phyloP scores from a whole-genome alignment of 1,284 basidiomycete species.

The Hemileia vastatrix region DNA sequence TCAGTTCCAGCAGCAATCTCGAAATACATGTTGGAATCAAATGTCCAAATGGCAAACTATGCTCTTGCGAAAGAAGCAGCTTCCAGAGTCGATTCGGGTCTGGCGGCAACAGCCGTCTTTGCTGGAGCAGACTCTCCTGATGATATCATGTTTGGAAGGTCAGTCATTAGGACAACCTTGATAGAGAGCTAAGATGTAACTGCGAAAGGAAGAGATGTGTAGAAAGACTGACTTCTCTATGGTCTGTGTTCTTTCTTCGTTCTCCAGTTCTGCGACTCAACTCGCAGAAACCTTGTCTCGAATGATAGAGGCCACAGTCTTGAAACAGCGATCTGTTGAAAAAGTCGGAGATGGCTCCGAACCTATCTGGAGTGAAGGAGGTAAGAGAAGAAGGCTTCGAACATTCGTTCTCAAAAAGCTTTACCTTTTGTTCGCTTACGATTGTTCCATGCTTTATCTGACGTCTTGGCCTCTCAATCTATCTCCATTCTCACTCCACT shows the following conservation, averaged over 20 bases:
- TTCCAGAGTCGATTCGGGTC: constrained; percentile 51
- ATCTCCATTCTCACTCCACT: too few species aligned
- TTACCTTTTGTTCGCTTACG: not conserved
- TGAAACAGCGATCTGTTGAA: not conserved
- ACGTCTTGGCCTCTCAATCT: too few species aligned
- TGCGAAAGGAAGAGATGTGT: not conserved
- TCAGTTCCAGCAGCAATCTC: constrained; percentile 54
- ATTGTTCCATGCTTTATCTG: constrained; percentile 11
- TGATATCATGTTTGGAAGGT: constrained; percentile 59
- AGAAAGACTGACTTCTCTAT: not conserved
- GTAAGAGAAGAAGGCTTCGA: constrained; percentile 49
- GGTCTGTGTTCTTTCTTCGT: not conserved
- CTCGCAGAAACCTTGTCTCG: constrained; percentile 25
- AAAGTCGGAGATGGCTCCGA: constrained; percentile 57
- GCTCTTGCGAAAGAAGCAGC: constrained; percentile 53
- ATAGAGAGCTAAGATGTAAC: not conserved
- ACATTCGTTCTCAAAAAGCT: constrained; percentile 15
- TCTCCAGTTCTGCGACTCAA: constrained; percentile 24
- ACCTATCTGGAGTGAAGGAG: constrained; percentile 55
- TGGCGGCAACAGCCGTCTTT: constrained; percentile 52
- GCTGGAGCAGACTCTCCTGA: constrained; percentile 56
- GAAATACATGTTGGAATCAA: constrained; percentile 60
- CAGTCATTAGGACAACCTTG: too few species aligned
- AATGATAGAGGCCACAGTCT: constrained; percentile 26
- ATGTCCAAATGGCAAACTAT: constrained; percentile 61